Evolutionary conservation across 176 grass and related monocot species (phyloP), one percentile per base, ranked within the genome.

Genomic region (Aegilops umbellulata): DNA sequence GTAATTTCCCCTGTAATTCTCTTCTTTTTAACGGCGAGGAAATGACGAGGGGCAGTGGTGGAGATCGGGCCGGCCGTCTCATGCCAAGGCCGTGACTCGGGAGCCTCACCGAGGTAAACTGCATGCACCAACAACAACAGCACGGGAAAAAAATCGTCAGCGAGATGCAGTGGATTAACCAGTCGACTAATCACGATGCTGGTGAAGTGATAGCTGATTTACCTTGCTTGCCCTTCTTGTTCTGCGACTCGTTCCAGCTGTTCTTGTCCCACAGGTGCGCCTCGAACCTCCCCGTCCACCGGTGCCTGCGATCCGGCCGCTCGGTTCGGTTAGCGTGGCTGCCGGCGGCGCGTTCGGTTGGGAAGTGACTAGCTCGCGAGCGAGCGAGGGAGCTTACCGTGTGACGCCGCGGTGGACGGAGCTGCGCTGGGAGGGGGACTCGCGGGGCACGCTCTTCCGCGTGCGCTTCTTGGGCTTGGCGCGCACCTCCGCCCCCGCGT

Each of bases 101-200:
- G 82, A 89, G 87, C 92, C 92, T 97, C 91, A 97, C 95, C 95
- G 55, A 97, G 95, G 88, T 97, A 97, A 92, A 97, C 95, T 97
- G 89, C 93, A 88, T 82, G 83, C 88, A 82, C 83, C 88, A 87
- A 83, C 68, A 80, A 72, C 66, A 65, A 32, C 47, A 51, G 15
- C 66, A 65, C 19, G 51, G 27, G 26, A 47, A 85, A 39, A 39
- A 86, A 51, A 51, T 51, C 19, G 29, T 75, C 10, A 80, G 60
- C 1, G 1, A 41, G 39, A 41, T 41, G 24, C 17, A 16, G 12
- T 10, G 22, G 12, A 27, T 79, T 24, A 61, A 17, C 53, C 32
- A 16, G 47, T 47, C 13, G 44, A 14, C 44, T 0, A 4, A 27
- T 14, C 1, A 3, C 7, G 46, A 6, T 1, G 46, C 46, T 1